Evolutionary conservation across 805 yeast species (phyloP), one percentile per base, ranked within the genome.

Genomic region (Starmerella etchellsii): DNA sequence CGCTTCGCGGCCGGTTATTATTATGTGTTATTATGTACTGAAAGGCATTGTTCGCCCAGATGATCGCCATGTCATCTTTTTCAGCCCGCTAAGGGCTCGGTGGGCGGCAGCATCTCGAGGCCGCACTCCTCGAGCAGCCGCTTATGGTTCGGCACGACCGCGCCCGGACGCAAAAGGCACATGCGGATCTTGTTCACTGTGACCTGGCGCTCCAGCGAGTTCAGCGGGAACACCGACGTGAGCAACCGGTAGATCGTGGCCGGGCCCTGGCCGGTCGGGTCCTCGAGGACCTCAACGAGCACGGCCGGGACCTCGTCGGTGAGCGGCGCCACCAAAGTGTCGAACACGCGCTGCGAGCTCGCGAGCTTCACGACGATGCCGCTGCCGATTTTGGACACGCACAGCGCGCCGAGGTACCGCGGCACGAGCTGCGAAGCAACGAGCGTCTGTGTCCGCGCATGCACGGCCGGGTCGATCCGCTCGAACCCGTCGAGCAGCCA

Each of bases 81-180:
- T n/a, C n/a, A n/a, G n/a, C n/a, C n/a, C n/a, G n/a, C n/a, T n/a
- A n/a, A n/a, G n/a, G n/a, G n/a, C 25, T 23, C 25, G 25, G 25
- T 23, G 25, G 25, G 25, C 10, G 10, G 25, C 25, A 42, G 40
- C 30, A 42, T 35, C 34, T 35, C 42, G 24, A 87, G 64, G 3
- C 96, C 96, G 47, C 85, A 88, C 59, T 88, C 97, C 51, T 88
- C 97, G 70, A 87, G 72, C 42, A 91, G 66, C 49, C 94, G 75
- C 55, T 82, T 81, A 60, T 83, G 82, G 27, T 80, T 81, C 56
- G 81, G 94, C 23, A 44, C 30, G 13, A 20, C 70, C 64, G 34
- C 65, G 52, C 43, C 52, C 39, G 29, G 78, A 67, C 43, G 80
- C 31, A 75, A 61, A 42, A 87, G 63, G 6, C 77, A 71, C 34